These are phyloP conservation scores for Colletotrichum graminicola DNA, from an alignment of 2,329 filamentous ascomycete genomes.

Conservation along the genomic window DNA sequence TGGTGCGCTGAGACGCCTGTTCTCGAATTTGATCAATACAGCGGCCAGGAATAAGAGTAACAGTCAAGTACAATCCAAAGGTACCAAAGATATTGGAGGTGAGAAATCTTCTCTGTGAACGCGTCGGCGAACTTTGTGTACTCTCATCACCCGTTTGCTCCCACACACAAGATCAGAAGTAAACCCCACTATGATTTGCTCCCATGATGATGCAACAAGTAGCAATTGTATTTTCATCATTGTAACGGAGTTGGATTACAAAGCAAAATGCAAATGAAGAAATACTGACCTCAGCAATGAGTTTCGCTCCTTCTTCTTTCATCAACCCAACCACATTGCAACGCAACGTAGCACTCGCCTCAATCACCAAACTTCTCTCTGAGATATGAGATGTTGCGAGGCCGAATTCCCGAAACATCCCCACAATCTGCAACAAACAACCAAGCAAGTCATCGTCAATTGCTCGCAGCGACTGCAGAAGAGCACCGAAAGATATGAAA, in stretches of 20 bases:
- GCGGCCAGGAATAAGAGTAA: background rate
- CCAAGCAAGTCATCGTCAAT: background rate
- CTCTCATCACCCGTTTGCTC: background rate
- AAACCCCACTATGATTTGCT: background rate
- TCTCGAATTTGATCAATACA: background rate
- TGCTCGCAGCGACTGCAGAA: background rate
- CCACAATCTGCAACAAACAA: background rate
- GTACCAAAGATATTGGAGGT: background rate
- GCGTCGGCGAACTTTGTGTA: background rate
- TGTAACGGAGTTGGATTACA: background rate
- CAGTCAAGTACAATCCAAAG: background rate
- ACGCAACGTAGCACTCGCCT: no score
- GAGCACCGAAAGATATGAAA: background rate
- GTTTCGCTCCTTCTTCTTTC: background rate
- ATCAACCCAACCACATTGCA: background rate
- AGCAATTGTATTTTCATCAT: background rate
- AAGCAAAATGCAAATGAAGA: background rate
- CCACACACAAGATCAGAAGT: background rate
- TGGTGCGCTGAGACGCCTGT: background rate
- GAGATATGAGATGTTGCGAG: background rate
- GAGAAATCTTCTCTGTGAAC: fast-evolving
- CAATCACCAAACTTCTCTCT: background rate
- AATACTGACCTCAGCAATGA: fast-evolving
- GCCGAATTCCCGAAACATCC: background rate
- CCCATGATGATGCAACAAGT: background rate